Base-by-base conservation (phyloP, 2,329 filamentous ascomycete species). In the Xylariomycetidae sp. region DNA sequence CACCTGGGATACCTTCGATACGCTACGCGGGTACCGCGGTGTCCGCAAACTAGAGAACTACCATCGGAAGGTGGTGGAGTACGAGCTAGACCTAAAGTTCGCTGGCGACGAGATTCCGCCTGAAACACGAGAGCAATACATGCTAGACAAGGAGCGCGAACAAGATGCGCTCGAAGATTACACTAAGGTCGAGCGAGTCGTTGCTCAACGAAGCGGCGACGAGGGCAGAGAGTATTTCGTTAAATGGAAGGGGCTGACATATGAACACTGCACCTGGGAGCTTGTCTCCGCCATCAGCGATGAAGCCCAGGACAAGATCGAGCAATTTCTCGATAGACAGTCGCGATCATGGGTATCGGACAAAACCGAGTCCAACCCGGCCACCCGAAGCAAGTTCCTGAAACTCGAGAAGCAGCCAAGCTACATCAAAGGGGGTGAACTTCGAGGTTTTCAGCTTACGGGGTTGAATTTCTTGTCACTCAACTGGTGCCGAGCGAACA, bases 201-300 rank as follows among this genome's bases (percentile, higher is more conserved):
- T 98, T 49, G 85, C 85, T 34, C 76, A 82, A 38, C 80, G 85
- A 42, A 78, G 87, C 37, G 83, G 82, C 16, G 87, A 92, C 10
- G 82, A 85, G 7, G 86, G 79, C 30, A 76, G 76, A 1, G 87
- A 96, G 57, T 98, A 98, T 59, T 86, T 81, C 44, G 83, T 96
- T 60, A 98, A 98, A 65, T 98, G 92, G 88, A 94, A 92, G 61
- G 85, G 86, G 9, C 74, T 96, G 32, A 85, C 82, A 32, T 98
- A 98, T 56, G 89, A 96, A 50, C 81, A 82, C 42, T 95, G 85
- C 61, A 98, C 93, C 2, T 98, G 93, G 93, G 92, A 98, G 58
- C 63, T 69, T 25, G 85, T 80, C 24, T 71, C 76, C 5, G 70
- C 90, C 20, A 76, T 96, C 48, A 85, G 79, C 54, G 67, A 78